These are phyloP conservation scores for Botrytis fabae DNA, from an alignment of 2,329 filamentous ascomycete species.

Conservation along the genomic window DNA sequence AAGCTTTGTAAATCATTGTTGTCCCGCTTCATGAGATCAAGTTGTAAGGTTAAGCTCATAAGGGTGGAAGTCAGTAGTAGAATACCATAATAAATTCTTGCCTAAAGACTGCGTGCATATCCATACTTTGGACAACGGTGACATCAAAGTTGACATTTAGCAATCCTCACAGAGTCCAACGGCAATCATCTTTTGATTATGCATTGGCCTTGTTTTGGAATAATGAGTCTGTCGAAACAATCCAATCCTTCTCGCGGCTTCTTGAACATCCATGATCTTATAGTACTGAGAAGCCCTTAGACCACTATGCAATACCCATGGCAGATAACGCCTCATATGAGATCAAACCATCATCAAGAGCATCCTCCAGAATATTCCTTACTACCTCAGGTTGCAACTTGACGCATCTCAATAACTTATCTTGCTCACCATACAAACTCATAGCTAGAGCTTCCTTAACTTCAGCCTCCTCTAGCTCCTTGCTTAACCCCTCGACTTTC, in stretches of 20 bases:
- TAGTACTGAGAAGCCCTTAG: neutral
- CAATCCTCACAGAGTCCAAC: neutral
- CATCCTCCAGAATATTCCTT: constrained; percentile 27
- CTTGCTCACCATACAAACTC: constrained; percentile 46
- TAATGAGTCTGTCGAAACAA: neutral
- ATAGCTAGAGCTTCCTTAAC: constrained; percentile 51
- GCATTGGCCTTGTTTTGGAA: neutral
- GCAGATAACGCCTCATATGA: constrained; percentile 21
- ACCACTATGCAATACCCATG: constrained; percentile 25
- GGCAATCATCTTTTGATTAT: neutral
- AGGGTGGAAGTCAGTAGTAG: no score
- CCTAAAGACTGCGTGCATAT: neutral
- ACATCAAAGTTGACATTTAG: neutral
- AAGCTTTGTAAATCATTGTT: neutral
- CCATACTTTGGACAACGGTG: neutral
- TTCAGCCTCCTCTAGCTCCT: constrained; percentile 47
- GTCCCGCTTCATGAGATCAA: no score
- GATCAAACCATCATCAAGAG: constrained; percentile 31
- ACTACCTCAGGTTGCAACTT: constrained; percentile 16
- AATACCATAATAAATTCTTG: no score
- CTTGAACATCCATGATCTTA: neutral
- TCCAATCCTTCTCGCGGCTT: neutral
- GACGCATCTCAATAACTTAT: constrained; percentile 29
- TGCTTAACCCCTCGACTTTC: constrained; percentile 43
- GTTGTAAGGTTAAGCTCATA: no score